Percentiles rank a stretch among this genome's conserved stretches.
These are phyloP conservation scores for Pichia deserticola DNA, from an alignment of 805 yeast species.

Conservation along the genomic window DNA sequence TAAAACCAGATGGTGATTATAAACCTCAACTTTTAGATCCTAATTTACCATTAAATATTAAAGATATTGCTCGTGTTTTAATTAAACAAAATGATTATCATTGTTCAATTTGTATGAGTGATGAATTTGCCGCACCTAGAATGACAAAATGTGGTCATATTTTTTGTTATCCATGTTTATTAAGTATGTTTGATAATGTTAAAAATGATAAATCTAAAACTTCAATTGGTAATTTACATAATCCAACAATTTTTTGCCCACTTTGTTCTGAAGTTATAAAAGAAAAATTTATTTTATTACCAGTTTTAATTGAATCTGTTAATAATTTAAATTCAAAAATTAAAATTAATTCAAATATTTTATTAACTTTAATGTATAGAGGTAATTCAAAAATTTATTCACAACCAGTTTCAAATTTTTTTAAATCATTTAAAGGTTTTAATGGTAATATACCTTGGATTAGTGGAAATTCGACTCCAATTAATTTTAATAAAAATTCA, in stretches of 20 bases:
- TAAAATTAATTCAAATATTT: conserved; percentile 43
- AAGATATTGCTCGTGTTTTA: conserved; percentile 61
- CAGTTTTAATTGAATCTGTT: conserved; percentile 48
- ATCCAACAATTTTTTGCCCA: conserved; percentile 46
- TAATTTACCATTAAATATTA: conserved; percentile 58
- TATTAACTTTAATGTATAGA: conserved; percentile 59
- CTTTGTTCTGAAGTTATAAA: conserved; percentile 57
- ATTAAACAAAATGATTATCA: conserved; percentile 57
- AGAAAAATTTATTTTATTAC: conserved; percentile 50
- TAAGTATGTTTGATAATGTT: conserved; percentile 56
- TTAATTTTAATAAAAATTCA: conserved; percentile 17
- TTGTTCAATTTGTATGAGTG: conserved; percentile 89
- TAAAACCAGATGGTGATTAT: conserved; percentile 55
- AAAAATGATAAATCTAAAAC: conserved; percentile 22
- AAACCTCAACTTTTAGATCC: conserved; percentile 61
- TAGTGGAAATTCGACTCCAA: conserved; percentile 13
- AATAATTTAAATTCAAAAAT: conserved; percentile 50
- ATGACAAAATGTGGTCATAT: conserved; percentile 95
- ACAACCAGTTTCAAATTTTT: conserved; percentile 24
- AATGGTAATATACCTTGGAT: conserved; percentile 51
- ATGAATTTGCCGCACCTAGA: conserved; percentile 82
- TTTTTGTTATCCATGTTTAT: conserved; percentile 74
- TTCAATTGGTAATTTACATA: conserved; percentile 9
- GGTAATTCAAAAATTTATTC: conserved; percentile 26
- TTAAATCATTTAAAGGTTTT: conserved; percentile 18